Evolutionary conservation across 2,329 filamentous ascomycete genomes (phyloP).

Genomic region (Zasmidium angulare): DNA sequence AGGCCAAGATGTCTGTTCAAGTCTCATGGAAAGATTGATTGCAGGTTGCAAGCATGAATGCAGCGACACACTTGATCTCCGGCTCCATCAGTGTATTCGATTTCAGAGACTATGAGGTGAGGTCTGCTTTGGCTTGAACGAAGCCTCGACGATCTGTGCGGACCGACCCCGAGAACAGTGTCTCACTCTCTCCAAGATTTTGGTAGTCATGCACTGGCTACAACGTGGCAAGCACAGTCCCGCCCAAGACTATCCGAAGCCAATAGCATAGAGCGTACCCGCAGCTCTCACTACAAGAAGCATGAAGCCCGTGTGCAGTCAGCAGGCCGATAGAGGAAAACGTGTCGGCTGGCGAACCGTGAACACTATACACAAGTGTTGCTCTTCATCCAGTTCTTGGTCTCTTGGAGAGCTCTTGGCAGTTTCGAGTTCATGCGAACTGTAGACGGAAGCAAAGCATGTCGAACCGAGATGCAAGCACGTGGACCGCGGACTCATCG

Average conservation of each 20-base stretch:
- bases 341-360: no score
- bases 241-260: no score
- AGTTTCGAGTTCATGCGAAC: background rate
- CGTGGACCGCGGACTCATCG: background rate
- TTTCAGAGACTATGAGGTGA: background rate
- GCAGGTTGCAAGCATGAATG: no score
- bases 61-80: no score
- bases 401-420: background rate
- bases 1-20: background rate
- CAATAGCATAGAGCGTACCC: no score
- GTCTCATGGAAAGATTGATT: no score
- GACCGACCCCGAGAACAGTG: background rate
- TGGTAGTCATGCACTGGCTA: no score
- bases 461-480: background rate
- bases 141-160: background rate
- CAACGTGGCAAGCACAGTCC: no score
- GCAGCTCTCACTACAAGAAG: no score
- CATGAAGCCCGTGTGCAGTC: no score
- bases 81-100: background rate
- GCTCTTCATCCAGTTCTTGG: background rate
- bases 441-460: background rate
- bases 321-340: no score
- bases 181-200: background rate
- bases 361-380: no score
- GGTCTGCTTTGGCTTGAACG: background rate